phyloP scores from a whole-genome alignment of 2,329 filamentous ascomycete species.

The Calonectria multiphialidica region DNA sequence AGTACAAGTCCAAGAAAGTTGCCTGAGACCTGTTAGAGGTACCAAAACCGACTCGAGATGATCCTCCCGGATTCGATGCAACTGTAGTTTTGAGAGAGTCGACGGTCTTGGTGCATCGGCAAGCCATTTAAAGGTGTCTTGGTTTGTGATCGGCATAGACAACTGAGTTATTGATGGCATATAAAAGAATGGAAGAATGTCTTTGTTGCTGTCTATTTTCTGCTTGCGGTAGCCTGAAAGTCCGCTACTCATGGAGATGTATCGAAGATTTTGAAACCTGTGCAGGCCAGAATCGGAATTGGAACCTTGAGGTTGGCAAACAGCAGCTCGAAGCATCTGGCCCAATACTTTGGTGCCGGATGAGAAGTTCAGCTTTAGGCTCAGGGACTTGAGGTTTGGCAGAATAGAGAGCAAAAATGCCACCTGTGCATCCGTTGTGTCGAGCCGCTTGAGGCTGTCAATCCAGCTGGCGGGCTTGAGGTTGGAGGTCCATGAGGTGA shows the following conservation, averaged over 20 bases:
- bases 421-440: neutral
- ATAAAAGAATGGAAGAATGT: constrained; percentile 9
- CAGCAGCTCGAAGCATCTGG: constrained; percentile 9
- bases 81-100: neutral
- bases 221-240: constrained; percentile 11
- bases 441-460: neutral
- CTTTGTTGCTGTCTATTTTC: constrained; percentile 9
- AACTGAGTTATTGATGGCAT: neutral
- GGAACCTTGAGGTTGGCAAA: neutral
- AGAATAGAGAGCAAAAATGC: constrained; percentile 3
- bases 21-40: neutral
- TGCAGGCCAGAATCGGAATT: constrained; percentile 1
- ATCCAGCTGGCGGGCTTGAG: neutral
- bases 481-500: neutral
- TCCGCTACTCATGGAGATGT: constrained; percentile 6
- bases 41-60: neutral
- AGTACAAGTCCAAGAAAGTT: neutral
- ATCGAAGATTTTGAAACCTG: neutral
- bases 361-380: constrained; percentile 7
- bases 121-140: neutral
- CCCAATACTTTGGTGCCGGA: constrained; percentile 11
- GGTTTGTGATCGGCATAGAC: constrained; percentile 3
- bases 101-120: neutral
- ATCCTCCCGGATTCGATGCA: constrained; percentile 1
- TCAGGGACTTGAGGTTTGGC: neutral